phyloP scores from a whole-genome alignment of 2,329 filamentous ascomycete genomes.

The Neofusicoccum umdonicola region DNA sequence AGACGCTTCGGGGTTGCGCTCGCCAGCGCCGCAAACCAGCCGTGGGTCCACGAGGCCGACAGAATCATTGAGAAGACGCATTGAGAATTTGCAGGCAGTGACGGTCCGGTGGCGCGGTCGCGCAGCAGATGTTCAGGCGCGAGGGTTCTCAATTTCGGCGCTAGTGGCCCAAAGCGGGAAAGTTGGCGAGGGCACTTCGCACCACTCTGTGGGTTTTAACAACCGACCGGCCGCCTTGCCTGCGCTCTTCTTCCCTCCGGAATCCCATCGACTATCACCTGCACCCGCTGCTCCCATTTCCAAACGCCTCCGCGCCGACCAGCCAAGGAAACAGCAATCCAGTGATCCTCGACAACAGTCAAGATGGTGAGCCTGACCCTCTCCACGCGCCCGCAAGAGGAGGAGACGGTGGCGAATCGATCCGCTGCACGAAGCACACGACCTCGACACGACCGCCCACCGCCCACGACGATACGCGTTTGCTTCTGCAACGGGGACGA shows the following conservation, averaged over 20 bases:
- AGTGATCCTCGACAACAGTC: slow-evolving; percentile 34
- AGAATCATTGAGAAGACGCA: not conserved
- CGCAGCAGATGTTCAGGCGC: not conserved
- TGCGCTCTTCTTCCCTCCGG: slow-evolving; percentile 11
- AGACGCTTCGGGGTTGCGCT: not conserved
- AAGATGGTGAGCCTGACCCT: slow-evolving; percentile 38
- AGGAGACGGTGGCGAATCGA: slow-evolving; percentile 18
- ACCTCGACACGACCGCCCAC: slow-evolving; percentile 22
- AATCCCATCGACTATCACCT: slow-evolving; percentile 29
- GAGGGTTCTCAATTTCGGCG: not conserved
- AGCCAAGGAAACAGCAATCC: slow-evolving; percentile 28
- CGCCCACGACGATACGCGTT: slow-evolving; percentile 15
- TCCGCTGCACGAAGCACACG: slow-evolving; percentile 31
- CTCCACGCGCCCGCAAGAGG: slow-evolving; percentile 17
- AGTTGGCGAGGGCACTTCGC: not conserved
- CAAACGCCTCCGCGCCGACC: slow-evolving; percentile 32
- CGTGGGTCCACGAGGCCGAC: not conserved
- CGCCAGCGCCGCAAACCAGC: not conserved
- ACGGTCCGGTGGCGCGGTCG: not conserved
- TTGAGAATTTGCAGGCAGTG: not conserved
- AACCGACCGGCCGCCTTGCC: slow-evolving; percentile 1
- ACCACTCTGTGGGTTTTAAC: not conserved
- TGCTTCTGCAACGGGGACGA: slow-evolving; percentile 11
- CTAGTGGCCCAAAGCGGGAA: not conserved
- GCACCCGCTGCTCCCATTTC: slow-evolving; percentile 34